These are phyloP conservation scores for Botrytis squamosa DNA, from an alignment of 2,329 filamentous ascomycete genomes.

Conservation along the genomic window DNA sequence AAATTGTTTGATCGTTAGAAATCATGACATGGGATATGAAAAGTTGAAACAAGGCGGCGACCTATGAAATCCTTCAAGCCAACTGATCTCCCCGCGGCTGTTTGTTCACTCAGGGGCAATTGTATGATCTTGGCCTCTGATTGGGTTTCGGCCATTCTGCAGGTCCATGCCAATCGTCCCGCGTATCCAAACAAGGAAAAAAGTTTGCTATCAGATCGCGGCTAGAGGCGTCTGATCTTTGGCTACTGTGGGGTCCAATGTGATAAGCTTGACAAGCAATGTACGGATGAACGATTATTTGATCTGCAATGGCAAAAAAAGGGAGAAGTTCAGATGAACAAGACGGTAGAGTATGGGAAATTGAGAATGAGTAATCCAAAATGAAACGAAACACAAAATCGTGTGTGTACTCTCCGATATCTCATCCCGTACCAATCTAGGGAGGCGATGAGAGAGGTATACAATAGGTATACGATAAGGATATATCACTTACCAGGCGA, in stretches of 20 bases:
- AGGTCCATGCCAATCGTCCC: neutral
- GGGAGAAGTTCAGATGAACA: neutral
- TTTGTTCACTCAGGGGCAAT: neutral
- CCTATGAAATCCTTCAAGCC: neutral
- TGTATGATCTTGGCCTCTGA: neutral
- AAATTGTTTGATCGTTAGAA: neutral
- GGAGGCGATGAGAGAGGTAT: neutral
- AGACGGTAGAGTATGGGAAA: too few relatives aligned
- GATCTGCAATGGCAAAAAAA: neutral
- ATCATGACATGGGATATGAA: neutral
- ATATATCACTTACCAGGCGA: slow-evolving; percentile 1
- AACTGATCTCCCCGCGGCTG: slow-evolving; percentile 1
- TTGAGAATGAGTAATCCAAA: neutral
- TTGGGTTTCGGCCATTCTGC: slow-evolving; percentile 1
- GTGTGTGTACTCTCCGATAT: neutral
- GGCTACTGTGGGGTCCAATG: neutral
- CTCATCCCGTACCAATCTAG: neutral
- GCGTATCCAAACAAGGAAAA: neutral
- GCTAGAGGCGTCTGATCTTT: slow-evolving; percentile 17
- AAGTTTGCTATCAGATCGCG: slow-evolving; percentile 5
- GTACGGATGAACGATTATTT: neutral
- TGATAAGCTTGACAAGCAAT: neutral
- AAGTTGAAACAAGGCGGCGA: slow-evolving; percentile 16
- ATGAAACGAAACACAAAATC: neutral
- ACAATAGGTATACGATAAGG: neutral